phyloP scores from a whole-genome alignment of 176 grass and related monocot species.

The Eragrostis curvula region DNA sequence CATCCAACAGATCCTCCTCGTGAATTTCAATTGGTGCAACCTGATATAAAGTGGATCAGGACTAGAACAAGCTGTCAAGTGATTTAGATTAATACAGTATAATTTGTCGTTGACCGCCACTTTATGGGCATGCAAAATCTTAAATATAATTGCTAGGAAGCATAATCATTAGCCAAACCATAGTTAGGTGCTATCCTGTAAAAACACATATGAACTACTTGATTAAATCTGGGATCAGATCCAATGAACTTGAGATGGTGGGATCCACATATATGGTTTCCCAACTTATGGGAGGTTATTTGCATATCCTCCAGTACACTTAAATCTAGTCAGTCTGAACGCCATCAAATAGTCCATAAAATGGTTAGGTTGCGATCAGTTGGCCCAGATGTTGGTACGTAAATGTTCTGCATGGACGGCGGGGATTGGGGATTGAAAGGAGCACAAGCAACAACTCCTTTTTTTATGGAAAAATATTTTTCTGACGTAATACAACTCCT shows the following conservation, averaged over 20 bases:
- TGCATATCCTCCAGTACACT: constrained; percentile 1
- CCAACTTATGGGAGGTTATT: not conserved
- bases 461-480: not conserved
- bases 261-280: constrained; percentile 4
- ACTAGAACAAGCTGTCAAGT: constrained; percentile 13
- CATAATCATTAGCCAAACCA: constrained; percentile 4
- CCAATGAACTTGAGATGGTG: constrained; percentile 12
- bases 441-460: not conserved
- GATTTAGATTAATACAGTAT: not conserved
- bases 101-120: not conserved
- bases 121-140: constrained; percentile 25
- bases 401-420: not conserved
- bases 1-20: constrained; percentile 83
- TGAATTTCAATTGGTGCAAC: constrained; percentile 97
- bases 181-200: not conserved
- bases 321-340: not conserved
- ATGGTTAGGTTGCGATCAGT: too few relatives aligned
- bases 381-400: not conserved
- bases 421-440: not conserved
- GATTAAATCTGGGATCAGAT: not conserved
- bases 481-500: too few relatives aligned
- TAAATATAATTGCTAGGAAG: not conserved
- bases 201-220: not conserved
- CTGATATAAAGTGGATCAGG: constrained; percentile 50
- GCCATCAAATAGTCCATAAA: not conserved